A percentile compares a stretch with the other conserved stretches of the same genome.
phyloP scores from a whole-genome alignment of 768 basidiomycete genomes.

The Tylopilus plumbeoviolaceoides region DNA sequence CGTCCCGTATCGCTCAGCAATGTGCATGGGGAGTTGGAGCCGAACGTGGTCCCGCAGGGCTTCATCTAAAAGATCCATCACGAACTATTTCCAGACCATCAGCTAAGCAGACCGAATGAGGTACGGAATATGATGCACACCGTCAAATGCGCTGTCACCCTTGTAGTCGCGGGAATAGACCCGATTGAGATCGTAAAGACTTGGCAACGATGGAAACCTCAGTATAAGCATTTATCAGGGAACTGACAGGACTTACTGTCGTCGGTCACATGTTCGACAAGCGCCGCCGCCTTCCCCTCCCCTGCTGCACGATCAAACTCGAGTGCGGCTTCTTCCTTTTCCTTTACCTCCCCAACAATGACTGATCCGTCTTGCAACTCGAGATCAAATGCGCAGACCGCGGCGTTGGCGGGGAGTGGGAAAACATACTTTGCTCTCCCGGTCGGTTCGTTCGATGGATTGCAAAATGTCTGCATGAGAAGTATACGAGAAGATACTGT shows the following conservation, averaged over 20 bases:
- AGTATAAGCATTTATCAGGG: neutral
- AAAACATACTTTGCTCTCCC: slow-evolving; percentile 52
- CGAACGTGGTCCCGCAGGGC: slow-evolving; percentile 45
- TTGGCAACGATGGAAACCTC: slow-evolving; percentile 13
- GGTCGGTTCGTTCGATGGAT: slow-evolving; percentile 36
- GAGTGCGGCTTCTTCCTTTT: slow-evolving; percentile 40
- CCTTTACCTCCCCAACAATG: slow-evolving; percentile 45
- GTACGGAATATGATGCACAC: slow-evolving; percentile 28
- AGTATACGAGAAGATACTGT: slow-evolving; percentile 44
- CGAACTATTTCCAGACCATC: slow-evolving; percentile 34
- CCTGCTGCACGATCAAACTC: slow-evolving; percentile 39
- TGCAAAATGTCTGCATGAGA: slow-evolving; percentile 39
- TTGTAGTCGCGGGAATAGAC: slow-evolving; percentile 41
- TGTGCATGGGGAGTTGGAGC: slow-evolving; percentile 48
- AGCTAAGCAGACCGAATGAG: neutral
- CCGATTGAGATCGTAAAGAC: slow-evolving; percentile 60
- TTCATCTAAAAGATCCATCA: slow-evolving; percentile 51
- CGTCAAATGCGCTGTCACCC: slow-evolving; percentile 38
- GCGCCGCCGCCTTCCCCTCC: slow-evolving; percentile 39
- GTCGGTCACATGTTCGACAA: slow-evolving; percentile 47
- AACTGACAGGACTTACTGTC: slow-evolving; percentile 38
- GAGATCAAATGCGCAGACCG: slow-evolving; percentile 53
- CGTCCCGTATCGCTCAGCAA: slow-evolving; percentile 52
- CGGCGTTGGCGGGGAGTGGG: slow-evolving; percentile 52
- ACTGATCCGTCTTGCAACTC: slow-evolving; percentile 39